Evolutionary conservation across 768 basidiomycete genomes (phyloP), one percentile per base, ranked within the genome.

Genomic region (Pleurotus tuber-regium): DNA sequence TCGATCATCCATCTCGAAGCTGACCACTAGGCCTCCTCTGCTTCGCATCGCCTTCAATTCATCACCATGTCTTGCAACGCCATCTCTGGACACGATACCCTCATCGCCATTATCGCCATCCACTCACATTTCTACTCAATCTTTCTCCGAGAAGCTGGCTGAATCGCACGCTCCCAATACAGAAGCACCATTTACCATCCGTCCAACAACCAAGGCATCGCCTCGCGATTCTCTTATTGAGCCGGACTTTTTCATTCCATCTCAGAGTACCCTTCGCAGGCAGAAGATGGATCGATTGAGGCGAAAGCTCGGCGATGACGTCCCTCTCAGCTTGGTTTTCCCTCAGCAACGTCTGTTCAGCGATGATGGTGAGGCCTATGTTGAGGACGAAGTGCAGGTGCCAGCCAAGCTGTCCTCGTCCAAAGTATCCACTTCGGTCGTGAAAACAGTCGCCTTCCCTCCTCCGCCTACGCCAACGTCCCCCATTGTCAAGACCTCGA

Each of bases 281-380:
- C 67, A 71, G 57, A 88, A 86, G 64, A 80, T 89, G 74, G 83
- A 84, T 43, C 72, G 79, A 26, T 68, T 89, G 43, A 72, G 80
- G 46, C 78, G 75, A 59, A 82, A 68, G 57, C 73, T 89, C 2
- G 87, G 87, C 0, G 73, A 84, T 16, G 79, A 76, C 23, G 79
- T 87, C 18, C 87, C 86, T 5, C 56, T 76, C 1, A 72, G 79
- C 30, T 73, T 86, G 25, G 80, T 88, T 43, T 87, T 86, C 65
- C 75, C 82, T n/a, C 38, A 25, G 19, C 31, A 39, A 47, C 18
- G 16, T 18, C 18, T 18, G 11, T 18, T 28, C 2, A 36, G 36
- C 14, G 11, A n/a, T n/a, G 25, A 25, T 29, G 25, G 19, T 3
- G 4, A 9, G 11, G 16, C 24, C 21, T 11, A 23, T 3, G 26